phyloP scores from a whole-genome alignment of 1,139 yeast genomes.

The Meyerozyma smithsonii region DNA sequence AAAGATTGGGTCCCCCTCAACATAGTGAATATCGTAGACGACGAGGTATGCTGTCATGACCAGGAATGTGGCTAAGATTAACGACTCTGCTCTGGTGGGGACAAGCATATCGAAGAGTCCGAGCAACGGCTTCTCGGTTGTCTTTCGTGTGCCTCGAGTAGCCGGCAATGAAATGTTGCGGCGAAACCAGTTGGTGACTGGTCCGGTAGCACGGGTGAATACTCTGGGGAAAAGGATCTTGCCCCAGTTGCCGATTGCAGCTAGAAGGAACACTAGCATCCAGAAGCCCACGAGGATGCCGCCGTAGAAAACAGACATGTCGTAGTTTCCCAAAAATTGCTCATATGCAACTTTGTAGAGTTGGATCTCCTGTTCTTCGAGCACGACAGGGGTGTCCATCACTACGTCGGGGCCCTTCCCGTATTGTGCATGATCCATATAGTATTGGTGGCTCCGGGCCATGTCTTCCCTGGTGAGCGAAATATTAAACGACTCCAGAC shows the following conservation, averaged over 20 bases:
- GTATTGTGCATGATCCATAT: slow-evolving; percentile 28
- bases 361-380: slow-evolving; percentile 17
- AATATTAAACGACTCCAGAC: slow-evolving; percentile 21
- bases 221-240: slow-evolving; percentile 22
- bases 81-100: slow-evolving; percentile 11
- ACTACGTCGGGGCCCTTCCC: slow-evolving; percentile 19
- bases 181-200: slow-evolving; percentile 22
- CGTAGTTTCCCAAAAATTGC: slow-evolving; percentile 38
- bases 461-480: slow-evolving; percentile 27
- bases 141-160: slow-evolving; percentile 19
- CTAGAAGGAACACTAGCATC: slow-evolving; percentile 22
- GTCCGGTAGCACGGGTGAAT: slow-evolving; percentile 17
- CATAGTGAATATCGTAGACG: slow-evolving; percentile 16
- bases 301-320: slow-evolving; percentile 32
- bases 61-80: slow-evolving; percentile 7
- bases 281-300: slow-evolving; percentile 26
- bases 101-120: slow-evolving; percentile 9
- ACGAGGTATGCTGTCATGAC: slow-evolving; percentile 5
- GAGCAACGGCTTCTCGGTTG: slow-evolving; percentile 19
- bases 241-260: slow-evolving; percentile 29
- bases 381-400: slow-evolving; percentile 21
- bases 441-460: slow-evolving; percentile 32
- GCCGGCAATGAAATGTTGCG: slow-evolving; percentile 26
- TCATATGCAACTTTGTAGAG: slow-evolving; percentile 24
- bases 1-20: slow-evolving; percentile 29